Conservation (phyloP, 176 grass and related monocot species). For the Phragmites australis region DNA sequence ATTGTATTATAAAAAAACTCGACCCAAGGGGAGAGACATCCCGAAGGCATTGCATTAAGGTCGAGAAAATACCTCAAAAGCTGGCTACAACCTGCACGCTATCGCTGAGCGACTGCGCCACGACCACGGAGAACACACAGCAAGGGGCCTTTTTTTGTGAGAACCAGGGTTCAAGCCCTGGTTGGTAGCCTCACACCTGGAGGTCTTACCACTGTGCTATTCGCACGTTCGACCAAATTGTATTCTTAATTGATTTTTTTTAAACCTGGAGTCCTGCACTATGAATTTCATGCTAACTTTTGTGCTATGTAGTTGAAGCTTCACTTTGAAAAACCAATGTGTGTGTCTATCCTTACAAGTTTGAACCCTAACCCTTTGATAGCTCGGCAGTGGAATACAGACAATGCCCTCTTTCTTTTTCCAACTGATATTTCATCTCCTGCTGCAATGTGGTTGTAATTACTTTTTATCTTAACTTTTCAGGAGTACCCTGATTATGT, state of each 20-base stretch:
- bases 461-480: conserved; percentile 37
- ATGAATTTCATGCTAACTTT: background rate
- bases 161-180: too few species aligned
- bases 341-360: conserved; percentile 6
- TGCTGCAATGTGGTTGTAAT: conserved; percentile 19
- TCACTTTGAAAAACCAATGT: background rate
- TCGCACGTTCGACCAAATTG: conserved; percentile 17
- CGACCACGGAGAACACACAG: too few species aligned
- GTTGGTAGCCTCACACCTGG: too few species aligned
- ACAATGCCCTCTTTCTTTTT: background rate
- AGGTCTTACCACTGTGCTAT: too few species aligned
- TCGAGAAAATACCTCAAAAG: too few species aligned
- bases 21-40: too few species aligned
- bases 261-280: background rate
- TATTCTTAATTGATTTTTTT: background rate
- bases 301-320: background rate
- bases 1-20: too few species aligned
- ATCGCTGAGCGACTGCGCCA: too few species aligned
- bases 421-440: conserved; percentile 12
- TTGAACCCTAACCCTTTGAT: conserved; percentile 17
- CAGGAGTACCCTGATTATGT: conserved; percentile 93
- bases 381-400: conserved; percentile 25
- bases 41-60: too few species aligned
- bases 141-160: too few species aligned
- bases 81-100: too few species aligned